Evolutionary conservation across 345 rosid genomes (phyloP).

Genomic region (Theobroma cacao): DNA sequence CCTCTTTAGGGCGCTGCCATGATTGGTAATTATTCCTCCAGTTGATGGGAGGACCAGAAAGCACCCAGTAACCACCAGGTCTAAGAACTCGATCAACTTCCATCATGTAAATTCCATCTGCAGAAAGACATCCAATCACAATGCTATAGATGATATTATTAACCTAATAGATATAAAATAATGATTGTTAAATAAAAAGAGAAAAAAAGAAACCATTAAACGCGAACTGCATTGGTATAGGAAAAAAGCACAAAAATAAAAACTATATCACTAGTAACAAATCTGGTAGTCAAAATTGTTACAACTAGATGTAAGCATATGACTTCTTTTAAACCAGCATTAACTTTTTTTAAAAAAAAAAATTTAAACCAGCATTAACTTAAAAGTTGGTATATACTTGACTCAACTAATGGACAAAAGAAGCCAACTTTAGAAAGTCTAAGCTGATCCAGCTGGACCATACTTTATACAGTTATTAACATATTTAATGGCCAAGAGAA

Average conservation of each 20-base stretch:
- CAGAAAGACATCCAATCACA: not conserved
- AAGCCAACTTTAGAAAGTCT: not conserved
- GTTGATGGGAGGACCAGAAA: conserved; percentile 55
- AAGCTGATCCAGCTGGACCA: not conserved
- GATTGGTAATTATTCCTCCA: conserved; percentile 44
- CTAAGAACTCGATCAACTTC: conserved; percentile 33
- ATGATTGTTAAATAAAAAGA: not conserved
- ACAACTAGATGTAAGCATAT: not conserved
- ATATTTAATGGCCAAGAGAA: not conserved
- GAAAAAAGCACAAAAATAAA: not conserved
- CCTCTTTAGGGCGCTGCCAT: conserved; percentile 38
- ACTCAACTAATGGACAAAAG: not conserved
- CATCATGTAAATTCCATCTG: conserved; percentile 46
- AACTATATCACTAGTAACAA: not conserved
- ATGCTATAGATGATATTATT: not conserved
- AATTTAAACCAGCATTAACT: no score
- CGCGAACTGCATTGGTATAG: not conserved
- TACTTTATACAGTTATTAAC: not conserved
- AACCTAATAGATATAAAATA: not conserved
- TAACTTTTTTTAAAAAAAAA: no score
- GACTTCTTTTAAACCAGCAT: not conserved
- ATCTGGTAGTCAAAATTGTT: not conserved
- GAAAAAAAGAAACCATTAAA: not conserved
- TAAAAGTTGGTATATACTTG: not conserved
- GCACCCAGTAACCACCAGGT: conserved; percentile 65